Percentiles rank a stretch among this genome's conserved stretches.
phyloP scores from a whole-genome alignment of 1,139 yeast species.

The Geotrichum macrosporum region DNA sequence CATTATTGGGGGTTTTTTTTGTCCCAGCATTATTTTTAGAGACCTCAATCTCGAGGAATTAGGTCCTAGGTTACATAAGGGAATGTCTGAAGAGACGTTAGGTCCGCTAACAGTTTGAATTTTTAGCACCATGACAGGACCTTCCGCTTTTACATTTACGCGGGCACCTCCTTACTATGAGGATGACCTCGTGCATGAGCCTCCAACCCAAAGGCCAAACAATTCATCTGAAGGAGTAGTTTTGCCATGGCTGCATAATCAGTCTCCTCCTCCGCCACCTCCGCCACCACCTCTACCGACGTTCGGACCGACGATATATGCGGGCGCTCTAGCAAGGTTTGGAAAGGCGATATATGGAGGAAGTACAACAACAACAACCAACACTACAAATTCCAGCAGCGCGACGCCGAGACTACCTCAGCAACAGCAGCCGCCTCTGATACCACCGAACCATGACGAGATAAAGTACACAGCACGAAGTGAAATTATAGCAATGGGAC shows the following conservation, averaged over 20 bases:
- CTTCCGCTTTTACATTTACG: too few relatives aligned
- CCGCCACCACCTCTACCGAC: conserved; percentile 4
- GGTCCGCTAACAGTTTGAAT: too few relatives aligned
- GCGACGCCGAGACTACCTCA: neutral
- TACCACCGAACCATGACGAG: neutral
- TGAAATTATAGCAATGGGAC: conserved; percentile 35
- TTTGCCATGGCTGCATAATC: conserved; percentile 31
- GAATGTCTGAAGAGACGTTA: too few relatives aligned
- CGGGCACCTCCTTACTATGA: too few relatives aligned
- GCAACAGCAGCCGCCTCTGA: neutral
- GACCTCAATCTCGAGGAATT: too few relatives aligned
- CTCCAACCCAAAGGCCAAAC: too few relatives aligned
- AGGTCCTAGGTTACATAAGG: too few relatives aligned
- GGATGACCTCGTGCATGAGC: too few relatives aligned
- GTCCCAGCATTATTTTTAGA: too few relatives aligned
- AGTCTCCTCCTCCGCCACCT: conserved; percentile 1
- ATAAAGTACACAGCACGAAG: conserved; percentile 27
- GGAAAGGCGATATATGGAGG: conserved; percentile 35
- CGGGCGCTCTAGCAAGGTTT: conserved; percentile 34
- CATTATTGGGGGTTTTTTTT: too few relatives aligned
- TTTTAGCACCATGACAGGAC: too few relatives aligned
- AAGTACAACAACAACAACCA: neutral
- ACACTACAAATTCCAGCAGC: neutral
- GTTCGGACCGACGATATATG: conserved; percentile 19
- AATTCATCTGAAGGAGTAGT: too few relatives aligned